Evolutionary conservation across 2,329 filamentous ascomycete genomes (phyloP).

Genomic region (Sclerotinia nivalis): DNA sequence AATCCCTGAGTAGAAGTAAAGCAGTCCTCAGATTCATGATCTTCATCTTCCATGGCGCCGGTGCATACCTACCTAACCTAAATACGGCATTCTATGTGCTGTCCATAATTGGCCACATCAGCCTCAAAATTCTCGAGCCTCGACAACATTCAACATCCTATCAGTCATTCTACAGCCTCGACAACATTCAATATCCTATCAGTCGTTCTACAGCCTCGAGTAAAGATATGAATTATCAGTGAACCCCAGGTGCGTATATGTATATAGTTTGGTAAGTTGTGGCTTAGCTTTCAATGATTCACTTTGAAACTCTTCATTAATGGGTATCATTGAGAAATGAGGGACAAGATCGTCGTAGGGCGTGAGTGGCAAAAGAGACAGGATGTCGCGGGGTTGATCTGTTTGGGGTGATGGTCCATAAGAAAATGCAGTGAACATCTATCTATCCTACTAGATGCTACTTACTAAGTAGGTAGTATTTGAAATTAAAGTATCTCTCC

Average conservation of each 20-base stretch:
- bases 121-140: background rate
- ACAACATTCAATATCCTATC: background rate
- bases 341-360: background rate
- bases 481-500: too few relatives aligned
- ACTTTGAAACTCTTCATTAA: conserved; percentile 10
- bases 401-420: background rate
- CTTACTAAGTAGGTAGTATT: too few relatives aligned
- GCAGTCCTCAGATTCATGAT: background rate
- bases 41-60: background rate
- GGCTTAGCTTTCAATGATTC: conserved; percentile 10
- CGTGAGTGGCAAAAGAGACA: background rate
- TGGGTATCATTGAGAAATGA: background rate
- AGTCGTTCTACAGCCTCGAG: background rate
- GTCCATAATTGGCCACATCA: background rate
- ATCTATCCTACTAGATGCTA: too few relatives aligned
- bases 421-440: background rate
- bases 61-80: background rate
- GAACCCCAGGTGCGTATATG: background rate
- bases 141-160: background rate
- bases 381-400: conserved; percentile 8
- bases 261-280: background rate
- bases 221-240: background rate
- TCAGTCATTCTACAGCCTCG: background rate
- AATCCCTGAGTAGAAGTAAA: background rate
- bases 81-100: background rate